These are phyloP conservation scores for Leccinum ochraceum DNA, from an alignment of 768 basidiomycete species.

Conservation along the genomic window DNA sequence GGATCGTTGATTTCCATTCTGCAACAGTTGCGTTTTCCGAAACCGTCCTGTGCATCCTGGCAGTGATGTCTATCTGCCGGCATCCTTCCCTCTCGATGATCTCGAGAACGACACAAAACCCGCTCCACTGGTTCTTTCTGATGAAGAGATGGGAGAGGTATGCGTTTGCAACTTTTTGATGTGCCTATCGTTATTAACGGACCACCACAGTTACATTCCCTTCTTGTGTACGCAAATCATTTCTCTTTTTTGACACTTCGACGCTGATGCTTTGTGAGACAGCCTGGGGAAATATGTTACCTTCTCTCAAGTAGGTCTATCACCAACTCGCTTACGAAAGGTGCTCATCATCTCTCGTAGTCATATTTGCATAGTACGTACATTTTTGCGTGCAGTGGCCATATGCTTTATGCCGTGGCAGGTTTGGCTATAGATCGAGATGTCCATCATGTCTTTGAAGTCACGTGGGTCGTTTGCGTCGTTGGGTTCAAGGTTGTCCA, in stretches of 20 bases:
- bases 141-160: slow-evolving; percentile 52
- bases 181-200: not conserved
- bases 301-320: slow-evolving; percentile 29
- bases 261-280: slow-evolving; percentile 43
- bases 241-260: not conserved
- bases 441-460: slow-evolving; percentile 29
- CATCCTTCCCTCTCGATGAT: slow-evolving; percentile 47
- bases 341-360: slow-evolving; percentile 24
- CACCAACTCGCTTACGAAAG: slow-evolving; percentile 36
- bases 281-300: slow-evolving; percentile 33
- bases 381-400: not conserved
- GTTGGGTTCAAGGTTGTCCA: slow-evolving; percentile 7
- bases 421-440: slow-evolving; percentile 27
- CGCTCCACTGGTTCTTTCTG: slow-evolving; percentile 36
- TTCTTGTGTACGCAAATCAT: slow-evolving; percentile 49
- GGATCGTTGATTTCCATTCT: not conserved
- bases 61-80: slow-evolving; percentile 48
- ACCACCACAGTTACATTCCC: slow-evolving; percentile 48
- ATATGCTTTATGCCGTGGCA: slow-evolving; percentile 1
- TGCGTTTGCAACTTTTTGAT: not conserved
- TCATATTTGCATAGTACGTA: slow-evolving; percentile 25
- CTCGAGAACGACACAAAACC: slow-evolving; percentile 18
- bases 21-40: slow-evolving; percentile 48
- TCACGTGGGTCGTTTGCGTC: slow-evolving; percentile 18
- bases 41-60: slow-evolving; percentile 36